Base-by-base conservation (phyloP, 345 rosid species). In the Turritis glabra region DNA sequence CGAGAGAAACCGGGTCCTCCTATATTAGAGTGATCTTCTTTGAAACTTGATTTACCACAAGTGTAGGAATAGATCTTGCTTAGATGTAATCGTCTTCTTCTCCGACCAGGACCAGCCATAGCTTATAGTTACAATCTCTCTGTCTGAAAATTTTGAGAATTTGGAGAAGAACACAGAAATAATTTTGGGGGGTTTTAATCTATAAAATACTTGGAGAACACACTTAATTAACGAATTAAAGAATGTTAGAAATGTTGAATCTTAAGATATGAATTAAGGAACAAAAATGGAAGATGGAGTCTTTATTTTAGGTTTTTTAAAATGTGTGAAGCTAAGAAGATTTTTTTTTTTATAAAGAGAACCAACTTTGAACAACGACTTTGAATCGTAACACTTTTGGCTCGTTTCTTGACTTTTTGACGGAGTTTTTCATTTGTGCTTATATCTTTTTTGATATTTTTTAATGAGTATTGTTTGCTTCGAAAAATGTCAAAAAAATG, bases 1-100 rank as follows among this genome's bases (percentile, higher is more conserved):
- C 98, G 85, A 4, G 98, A 94, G 76, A 83, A 94, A 33, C 98
- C 97, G 26, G 92, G 90, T 46, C 89, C 81, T 50, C 97, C 97
- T 46, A 94, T 88, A 47, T 82, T 93, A 2, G 93, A 83, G 55
- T 86, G 90, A 64, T 91, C 97, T 56, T 88, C 96, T 72, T 85
- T 27, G 56, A 85, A 83, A 35, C 88, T 84, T 46, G 90, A 74
- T 72, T 71, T 94, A 19, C 91, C 91, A 70, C 96, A 85, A 44
- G 80, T 78, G 80, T 81, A 85, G 7, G 96, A 82, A 67, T 90
- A 91, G 86, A 94, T 84, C 83, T 83, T 91, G 87, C 97, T 94
- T 15, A 90, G 76, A 37, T 79, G 80, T 67, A 78, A 52, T 75
- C 91, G 46, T 82, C 75, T 88, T 67, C 79, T 86, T 65, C 83